A percentile compares a stretch with the other conserved stretches of the same genome.
Evolutionary conservation across 169 alveolate species (phyloP).

Genomic region (Cryptosporidium ryanae): DNA sequence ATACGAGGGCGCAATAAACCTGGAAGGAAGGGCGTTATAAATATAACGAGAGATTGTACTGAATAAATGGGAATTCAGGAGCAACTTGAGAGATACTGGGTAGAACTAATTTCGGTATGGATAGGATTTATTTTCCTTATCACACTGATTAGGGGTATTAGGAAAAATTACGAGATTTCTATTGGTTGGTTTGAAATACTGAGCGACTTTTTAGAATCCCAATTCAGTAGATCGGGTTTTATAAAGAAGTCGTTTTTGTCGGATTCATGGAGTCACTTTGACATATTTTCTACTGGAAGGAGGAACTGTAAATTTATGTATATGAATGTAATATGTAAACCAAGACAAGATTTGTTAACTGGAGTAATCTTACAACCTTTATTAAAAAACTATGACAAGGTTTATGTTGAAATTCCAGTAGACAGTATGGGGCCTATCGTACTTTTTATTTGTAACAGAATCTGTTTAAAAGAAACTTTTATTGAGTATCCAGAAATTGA

Average conservation of each 20-base stretch:
- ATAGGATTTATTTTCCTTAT: conserved; percentile 3
- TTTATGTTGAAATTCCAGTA: conserved; percentile 55
- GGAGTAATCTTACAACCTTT: conserved; percentile 57
- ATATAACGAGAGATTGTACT: neutral
- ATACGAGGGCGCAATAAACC: too few species aligned
- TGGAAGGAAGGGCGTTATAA: too few species aligned
- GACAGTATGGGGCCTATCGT: conserved; percentile 61
- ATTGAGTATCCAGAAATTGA: conserved; percentile 73
- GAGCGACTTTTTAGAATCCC: conserved; percentile 23
- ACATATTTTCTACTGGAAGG: conserved; percentile 65
- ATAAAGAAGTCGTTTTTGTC: conserved; percentile 59
- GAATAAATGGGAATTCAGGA: conserved; percentile 29
- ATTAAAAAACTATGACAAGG: conserved; percentile 24
- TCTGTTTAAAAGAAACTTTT: conserved; percentile 16
- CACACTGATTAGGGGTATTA: conserved; percentile 38
- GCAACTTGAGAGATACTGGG: conserved; percentile 2
- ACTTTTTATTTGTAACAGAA: conserved; percentile 23
- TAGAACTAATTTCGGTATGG: conserved; percentile 44
- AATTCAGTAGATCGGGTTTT: conserved; percentile 53
- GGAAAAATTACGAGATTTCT: conserved; percentile 24
- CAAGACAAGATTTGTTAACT: conserved; percentile 60
- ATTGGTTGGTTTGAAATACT: neutral
- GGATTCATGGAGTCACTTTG: conserved; percentile 70
- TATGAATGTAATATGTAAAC: conserved; percentile 61
- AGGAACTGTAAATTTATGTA: conserved; percentile 44